Base-by-base conservation (phyloP, 2,329 filamentous ascomycete species). In the Neofusicoccum laricinum region DNA sequence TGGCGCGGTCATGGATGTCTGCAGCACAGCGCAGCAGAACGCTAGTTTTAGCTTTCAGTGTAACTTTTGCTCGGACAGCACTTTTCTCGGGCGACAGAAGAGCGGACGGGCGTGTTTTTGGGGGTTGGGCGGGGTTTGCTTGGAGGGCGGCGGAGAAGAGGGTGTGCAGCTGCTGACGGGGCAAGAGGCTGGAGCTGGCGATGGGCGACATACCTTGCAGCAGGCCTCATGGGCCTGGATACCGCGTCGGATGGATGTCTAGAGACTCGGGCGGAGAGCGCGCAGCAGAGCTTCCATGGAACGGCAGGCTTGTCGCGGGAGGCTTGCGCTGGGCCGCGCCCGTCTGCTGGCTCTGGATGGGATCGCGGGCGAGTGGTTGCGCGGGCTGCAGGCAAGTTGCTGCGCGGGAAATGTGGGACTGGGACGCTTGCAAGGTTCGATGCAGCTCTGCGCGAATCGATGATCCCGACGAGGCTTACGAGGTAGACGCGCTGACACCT, bases 1-100 rank as follows among this genome's bases (percentile, higher is more conserved):
- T 14, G 62, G 62, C 62, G 62, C 43, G 53, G 62, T 64, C 62
- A 64, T 64, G 40, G 53, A 48, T 58, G 53, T 46, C 62, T 58
- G 36, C 17, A n/a, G 36, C 32, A 36, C 48, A 38, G 21, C 15
- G 21, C 30, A 7, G 34, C 51, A 19, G 25, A 30, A 30, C 40
- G 55, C 25, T 45, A 21, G 25, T 6, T 6, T 49, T 48, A 49
- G 43, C 41, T 45, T 59, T 48, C 36, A 14, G 19, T 30, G 25
- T 6, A 17, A 40, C 12, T 43, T 11, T 15, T 6, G 40, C 15
- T 8, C 19, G 6, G 25, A 46, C 25, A 30, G 32, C 17, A 53
- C 34, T 21, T 55, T 30, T 38, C 25, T 34, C 25, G 36, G 21
- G 32, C 25, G 25, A 30, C 5, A 30, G 4, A 7, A 4, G 25